Evolutionary conservation across 345 rosid genomes (phyloP).

Genomic region (Laguncularia racemosa): DNA sequence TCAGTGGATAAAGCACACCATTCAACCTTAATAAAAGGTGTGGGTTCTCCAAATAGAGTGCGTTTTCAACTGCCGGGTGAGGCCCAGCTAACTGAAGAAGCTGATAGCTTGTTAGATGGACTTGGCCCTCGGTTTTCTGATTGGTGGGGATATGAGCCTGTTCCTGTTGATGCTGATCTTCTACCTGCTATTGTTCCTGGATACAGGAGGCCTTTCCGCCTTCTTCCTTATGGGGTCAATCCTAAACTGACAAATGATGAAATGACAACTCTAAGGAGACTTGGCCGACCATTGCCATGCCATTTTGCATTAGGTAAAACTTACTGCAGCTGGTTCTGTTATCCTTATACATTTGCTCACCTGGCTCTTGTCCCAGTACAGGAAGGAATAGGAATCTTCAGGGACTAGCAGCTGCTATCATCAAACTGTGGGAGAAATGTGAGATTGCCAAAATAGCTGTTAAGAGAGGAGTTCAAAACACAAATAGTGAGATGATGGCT

Average conservation of each 20-base stretch:
- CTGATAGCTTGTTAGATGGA: constrained; percentile 71
- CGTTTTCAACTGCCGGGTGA: constrained; percentile 83
- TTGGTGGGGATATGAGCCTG: constrained; percentile 97
- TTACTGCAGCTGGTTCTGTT: constrained; percentile 8
- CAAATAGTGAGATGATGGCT: constrained; percentile 76
- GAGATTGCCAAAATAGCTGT: constrained; percentile 91
- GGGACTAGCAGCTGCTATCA: constrained; percentile 74
- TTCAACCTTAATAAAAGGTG: constrained; percentile 44
- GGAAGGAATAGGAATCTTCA: constrained; percentile 86
- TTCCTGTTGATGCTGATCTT: constrained; percentile 89
- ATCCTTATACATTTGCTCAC: constrained; percentile 1
- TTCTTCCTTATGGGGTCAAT: constrained; percentile 84
- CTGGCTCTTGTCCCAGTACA: constrained; percentile 21
- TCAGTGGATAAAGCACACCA: constrained; percentile 16
- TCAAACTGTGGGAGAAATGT: constrained; percentile 96
- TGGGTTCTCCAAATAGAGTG: constrained; percentile 65
- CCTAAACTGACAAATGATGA: constrained; percentile 81
- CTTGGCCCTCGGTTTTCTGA: constrained; percentile 84
- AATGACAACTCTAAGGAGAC: constrained; percentile 88
- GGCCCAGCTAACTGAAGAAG: constrained; percentile 64
- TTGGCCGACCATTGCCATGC: constrained; percentile 78
- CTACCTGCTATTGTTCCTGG: constrained; percentile 74
- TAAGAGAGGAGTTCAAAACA: constrained; percentile 83
- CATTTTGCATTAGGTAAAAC: constrained; percentile 78
- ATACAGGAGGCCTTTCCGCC: constrained; percentile 81